These are phyloP conservation scores for Flaveria floridana DNA, from an alignment of 140 eudicot genomes.

Conservation along the genomic window DNA sequence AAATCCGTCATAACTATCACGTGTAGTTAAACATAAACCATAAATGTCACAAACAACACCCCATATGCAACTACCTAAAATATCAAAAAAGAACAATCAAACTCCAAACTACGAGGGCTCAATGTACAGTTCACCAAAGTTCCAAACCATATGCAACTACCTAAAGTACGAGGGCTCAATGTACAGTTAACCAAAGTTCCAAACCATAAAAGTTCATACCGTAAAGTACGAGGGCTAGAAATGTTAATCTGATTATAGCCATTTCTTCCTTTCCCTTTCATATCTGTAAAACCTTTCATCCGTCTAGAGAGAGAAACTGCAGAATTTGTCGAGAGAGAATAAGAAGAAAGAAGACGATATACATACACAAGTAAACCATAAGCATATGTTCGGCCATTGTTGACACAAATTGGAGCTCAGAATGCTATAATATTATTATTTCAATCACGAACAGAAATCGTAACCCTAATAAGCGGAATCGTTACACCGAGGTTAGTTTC, in stretches of 20 bases:
- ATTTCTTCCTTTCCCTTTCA: slow-evolving; percentile 37
- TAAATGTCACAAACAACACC: background rate
- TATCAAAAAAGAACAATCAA: background rate
- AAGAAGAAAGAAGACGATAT: slow-evolving; percentile 21
- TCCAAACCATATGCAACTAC: background rate
- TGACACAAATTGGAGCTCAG: slow-evolving; percentile 30
- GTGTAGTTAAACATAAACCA: background rate
- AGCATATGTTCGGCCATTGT: slow-evolving; percentile 27
- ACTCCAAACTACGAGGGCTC: slow-evolving; percentile 18
- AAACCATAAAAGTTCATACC: slow-evolving; percentile 6
- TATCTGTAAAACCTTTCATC: slow-evolving; percentile 48
- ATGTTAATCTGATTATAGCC: slow-evolving; percentile 8
- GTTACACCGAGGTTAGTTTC: slow-evolving; percentile 36
- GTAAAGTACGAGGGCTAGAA: slow-evolving; percentile 21
- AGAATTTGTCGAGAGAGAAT: slow-evolving; percentile 31
- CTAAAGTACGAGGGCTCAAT: slow-evolving; percentile 21
- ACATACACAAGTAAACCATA: slow-evolving; percentile 23
- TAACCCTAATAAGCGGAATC: slow-evolving; percentile 42
- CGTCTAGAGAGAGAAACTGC: slow-evolving; percentile 47
- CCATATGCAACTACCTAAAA: background rate
- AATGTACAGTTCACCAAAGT: background rate
- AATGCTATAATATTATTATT: slow-evolving; percentile 11
- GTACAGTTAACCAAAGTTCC: background rate
- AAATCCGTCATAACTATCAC: background rate
- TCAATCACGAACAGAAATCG: slow-evolving; percentile 24